Evolutionary conservation across 768 basidiomycete genomes (phyloP), one percentile per base, ranked within the genome.

Genomic region (Rhodotorula paludigena): DNA sequence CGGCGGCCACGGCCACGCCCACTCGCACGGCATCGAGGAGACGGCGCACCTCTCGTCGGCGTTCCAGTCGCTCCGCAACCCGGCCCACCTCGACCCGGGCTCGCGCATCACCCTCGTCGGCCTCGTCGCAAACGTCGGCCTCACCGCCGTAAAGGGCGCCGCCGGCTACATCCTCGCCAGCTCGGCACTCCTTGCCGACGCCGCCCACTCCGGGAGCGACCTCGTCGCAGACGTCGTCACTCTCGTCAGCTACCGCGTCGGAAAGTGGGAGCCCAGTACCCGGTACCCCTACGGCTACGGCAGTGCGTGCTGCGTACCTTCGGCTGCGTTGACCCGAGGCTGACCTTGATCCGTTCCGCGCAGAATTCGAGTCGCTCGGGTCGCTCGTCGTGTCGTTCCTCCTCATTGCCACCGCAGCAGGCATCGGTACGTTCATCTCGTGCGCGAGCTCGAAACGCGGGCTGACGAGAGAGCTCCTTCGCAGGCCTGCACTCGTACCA

Each of bases 361-460:
- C 63, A 69, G 97, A 98, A 79, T 94, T 92, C 73, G 94, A 99
- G 79, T 92, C 92, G 9, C 81, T 97, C 32, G 94, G 94, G 54
- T 94, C 93, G n/a, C 85, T 89, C 5, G 85, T 88, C 44, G 87
- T 96, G 54, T 89, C 92, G 3, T 80, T 96, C 56, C 83, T 97
- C 39, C 84, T 99, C 66, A 85, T 92, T 63, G 87, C 86, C 9
- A 90, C 89, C 62, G 88, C 89, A 4, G 81, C 89, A 25, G 89
- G 88, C 60, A 88, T 92, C 59, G 74, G 73, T 66, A 15, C 36
- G 64, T 55, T 20, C 55, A 5, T 21, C 23, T 33, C 42, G 15
- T n/a, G 10, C 12, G 28, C 25, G 12, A 8, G 8, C 36, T 21
- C 6, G 35, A 14, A n/a, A 4, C 7, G 1, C 42, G 28, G 1